Evolutionary conservation across 2,329 filamentous ascomycete genomes (phyloP), one percentile per base, ranked within the genome.

Genomic region (Exophiala sp.): DNA sequence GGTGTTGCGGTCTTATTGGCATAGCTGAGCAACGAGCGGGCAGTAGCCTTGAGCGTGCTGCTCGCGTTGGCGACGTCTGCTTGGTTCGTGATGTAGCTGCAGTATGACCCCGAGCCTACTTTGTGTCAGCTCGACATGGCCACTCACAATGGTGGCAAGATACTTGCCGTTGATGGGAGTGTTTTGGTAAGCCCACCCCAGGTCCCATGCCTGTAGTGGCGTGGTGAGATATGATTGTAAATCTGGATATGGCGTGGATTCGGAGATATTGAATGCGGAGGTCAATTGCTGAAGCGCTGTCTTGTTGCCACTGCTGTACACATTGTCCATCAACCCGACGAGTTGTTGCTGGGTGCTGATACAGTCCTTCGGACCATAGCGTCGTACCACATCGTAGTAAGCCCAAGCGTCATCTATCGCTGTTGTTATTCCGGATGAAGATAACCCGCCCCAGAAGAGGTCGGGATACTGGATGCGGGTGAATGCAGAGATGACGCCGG

Each of bases 401-500:
- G 78, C 70, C 62, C 87, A 92, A 69, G 85, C 91, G 62, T 94
- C 87, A 59, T 82, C 83, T 50, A 94, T 87, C 3, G 88, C 88
- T 54, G 82, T 81, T 0, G 87, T 88, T 0, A 94, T 88, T 1
- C 87, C 89, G 0, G 88, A 92, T 0, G 87, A 91, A 0, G 87
- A 86, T 47, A 95, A 91, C 3, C 85, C 82, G 5, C 82, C 90
- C 79, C 82, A 92, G 71, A 88, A 94, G 6, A 86, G 73, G 33
- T 91, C 83, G 0, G 90, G 89, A 66, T 95, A 94, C 12, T 85
- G 68, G 53, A 87, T 84, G 29, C 89, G 83, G 24, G 89, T 70
- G 62, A 95, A 86, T 0, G 89, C 88, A 8, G 84, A 87, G 60
- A 91, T 88, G 0, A 85, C 85, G 2, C 90, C 90, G 0, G 89